Conservation (phyloP, 1,284 basidiomycete species). For the Austropuccinia psidii region DNA sequence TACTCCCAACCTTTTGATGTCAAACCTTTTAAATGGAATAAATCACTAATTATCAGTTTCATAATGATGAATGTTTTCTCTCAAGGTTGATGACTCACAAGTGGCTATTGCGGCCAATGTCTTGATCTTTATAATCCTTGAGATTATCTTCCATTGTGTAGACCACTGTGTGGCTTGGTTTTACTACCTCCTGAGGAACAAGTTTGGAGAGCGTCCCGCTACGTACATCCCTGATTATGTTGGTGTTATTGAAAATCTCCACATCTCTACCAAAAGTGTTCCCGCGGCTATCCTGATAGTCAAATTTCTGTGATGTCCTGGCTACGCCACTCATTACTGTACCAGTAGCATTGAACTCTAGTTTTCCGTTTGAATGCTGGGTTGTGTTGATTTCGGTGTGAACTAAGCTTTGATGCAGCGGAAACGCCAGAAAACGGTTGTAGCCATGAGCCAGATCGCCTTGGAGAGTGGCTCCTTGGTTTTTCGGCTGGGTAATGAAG, state of each 20-base stretch:
- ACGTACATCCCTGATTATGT: not conserved
- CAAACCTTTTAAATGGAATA: no score
- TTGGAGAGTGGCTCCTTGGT: not conserved
- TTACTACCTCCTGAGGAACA: no score
- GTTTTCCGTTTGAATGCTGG: constrained; percentile 3
- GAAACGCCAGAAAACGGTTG: not conserved
- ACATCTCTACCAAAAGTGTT: not conserved
- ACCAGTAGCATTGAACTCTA: not conserved
- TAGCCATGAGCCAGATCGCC: constrained; percentile 4
- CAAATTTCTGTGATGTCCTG: constrained; percentile 18
- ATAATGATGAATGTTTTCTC: no score
- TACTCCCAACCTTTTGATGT: no score
- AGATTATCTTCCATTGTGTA: no score
- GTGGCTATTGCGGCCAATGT: no score
- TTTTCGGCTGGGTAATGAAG: not conserved
- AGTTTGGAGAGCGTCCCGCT: not conserved
- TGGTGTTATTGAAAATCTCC: not conserved
- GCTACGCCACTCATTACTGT: constrained; percentile 5
- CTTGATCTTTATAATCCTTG: no score
- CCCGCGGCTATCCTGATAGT: not conserved
- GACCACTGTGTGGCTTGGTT: no score
- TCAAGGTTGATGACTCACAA: no score
- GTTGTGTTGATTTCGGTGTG: not conserved
- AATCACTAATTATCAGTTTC: no score
- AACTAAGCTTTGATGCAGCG: not conserved